Conservation (phyloP, 2,329 filamentous ascomycete genomes). For the Gaeumannomyces tritici region DNA sequence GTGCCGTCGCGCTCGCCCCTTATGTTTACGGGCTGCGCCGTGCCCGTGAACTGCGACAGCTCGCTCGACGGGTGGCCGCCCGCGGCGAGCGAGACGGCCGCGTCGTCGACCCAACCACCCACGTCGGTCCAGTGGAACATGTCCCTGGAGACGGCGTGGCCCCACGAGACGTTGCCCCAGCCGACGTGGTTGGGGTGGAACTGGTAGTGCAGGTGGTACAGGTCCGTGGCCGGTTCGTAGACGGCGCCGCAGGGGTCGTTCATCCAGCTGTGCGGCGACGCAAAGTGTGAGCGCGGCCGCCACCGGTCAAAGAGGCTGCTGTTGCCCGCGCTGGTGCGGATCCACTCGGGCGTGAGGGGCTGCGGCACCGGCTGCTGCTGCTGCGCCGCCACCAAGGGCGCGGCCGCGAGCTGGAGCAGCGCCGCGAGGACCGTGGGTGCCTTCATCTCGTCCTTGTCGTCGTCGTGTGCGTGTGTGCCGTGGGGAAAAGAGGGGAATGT, state of each 20-base stretch:
- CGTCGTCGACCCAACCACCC: background rate
- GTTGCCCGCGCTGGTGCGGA: background rate
- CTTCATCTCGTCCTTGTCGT: no score
- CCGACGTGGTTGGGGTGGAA: slow-evolving; percentile 28
- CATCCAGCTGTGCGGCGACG: slow-evolving; percentile 17
- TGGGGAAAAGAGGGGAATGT: no score
- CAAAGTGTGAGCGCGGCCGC: slow-evolving; percentile 10
- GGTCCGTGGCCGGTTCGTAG: slow-evolving; percentile 34
- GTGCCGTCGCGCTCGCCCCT: background rate
- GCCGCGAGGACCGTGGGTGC: no score
- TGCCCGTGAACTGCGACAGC: background rate
- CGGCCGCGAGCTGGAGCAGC: no score
- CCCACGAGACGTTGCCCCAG: slow-evolving; percentile 35
- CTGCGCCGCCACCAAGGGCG: no score
- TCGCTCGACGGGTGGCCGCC: background rate
- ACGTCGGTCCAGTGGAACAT: slow-evolving; percentile 51
- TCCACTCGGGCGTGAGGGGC: background rate
- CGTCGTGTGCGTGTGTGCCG: no score
- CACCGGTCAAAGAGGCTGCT: background rate
- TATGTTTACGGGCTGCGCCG: background rate
- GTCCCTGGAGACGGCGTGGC: slow-evolving; percentile 51
- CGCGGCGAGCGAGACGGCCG: background rate
- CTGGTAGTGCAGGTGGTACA: slow-evolving; percentile 45
- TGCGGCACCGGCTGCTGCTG: background rate
- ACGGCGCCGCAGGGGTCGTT: slow-evolving; percentile 39